phyloP scores from a whole-genome alignment of 202 grass and related monocot species.

The Panicum virgatum region DNA sequence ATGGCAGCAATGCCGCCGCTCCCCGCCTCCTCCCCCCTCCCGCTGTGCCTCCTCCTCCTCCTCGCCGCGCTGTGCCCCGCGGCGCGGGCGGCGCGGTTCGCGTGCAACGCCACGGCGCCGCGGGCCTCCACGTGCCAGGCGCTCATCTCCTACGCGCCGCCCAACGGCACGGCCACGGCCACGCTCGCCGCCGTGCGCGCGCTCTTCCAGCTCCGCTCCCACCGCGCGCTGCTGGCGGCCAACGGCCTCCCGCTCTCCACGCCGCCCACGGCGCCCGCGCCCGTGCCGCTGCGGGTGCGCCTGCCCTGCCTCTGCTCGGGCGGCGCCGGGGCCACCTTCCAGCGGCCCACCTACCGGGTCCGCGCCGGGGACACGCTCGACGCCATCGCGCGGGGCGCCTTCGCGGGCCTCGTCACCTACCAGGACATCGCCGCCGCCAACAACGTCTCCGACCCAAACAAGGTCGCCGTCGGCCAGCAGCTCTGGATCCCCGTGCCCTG shows the following conservation, averaged over 20 bases:
- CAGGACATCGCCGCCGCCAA: constrained; percentile 86
- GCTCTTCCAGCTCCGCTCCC: constrained; percentile 88
- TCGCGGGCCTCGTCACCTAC: constrained; percentile 69
- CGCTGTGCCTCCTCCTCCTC: constrained; percentile 21
- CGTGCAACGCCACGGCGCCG: constrained; percentile 56
- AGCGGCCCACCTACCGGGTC: constrained; percentile 68
- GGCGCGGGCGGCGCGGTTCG: constrained; percentile 52
- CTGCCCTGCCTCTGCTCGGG: constrained; percentile 86
- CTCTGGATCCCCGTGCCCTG: constrained; percentile 91
- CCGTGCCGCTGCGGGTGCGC: constrained; percentile 55
- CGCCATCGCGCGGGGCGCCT: constrained; percentile 49
- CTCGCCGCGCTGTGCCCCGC: not conserved
- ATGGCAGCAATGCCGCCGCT: not conserved
- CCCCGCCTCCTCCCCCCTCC: not conserved
- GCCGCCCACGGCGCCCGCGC: constrained; percentile 32
- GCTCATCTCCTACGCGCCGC: constrained; percentile 68
- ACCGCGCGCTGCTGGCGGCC: constrained; percentile 65
- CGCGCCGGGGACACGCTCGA: constrained; percentile 69
- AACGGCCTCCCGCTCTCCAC: constrained; percentile 67
- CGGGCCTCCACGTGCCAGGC: constrained; percentile 66
- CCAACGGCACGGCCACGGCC: constrained; percentile 51
- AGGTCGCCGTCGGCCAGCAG: constrained; percentile 60
- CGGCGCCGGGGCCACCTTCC: constrained; percentile 64
- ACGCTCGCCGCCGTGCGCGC: constrained; percentile 56
- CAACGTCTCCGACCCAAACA: constrained; percentile 68